Evolutionary conservation across 805 yeast species (phyloP), one percentile per base, ranked within the genome.

Genomic region (Zygotorulaspora sp.): DNA sequence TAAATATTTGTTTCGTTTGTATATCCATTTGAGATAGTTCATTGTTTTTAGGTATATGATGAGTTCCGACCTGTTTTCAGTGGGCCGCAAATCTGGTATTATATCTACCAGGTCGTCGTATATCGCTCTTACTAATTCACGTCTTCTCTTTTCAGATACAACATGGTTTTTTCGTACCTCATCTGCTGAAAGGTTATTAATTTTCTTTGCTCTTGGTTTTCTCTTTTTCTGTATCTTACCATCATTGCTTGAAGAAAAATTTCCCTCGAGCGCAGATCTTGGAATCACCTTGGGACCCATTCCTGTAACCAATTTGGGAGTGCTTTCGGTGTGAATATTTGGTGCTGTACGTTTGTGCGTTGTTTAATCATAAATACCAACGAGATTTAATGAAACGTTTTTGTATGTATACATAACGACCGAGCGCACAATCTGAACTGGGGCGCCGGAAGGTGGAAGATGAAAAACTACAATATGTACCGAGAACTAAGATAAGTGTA

Each of bases 131-230:
- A 90, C 86, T 28, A 89, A 86, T 47, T 80, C 86, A 44, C 97
- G 69, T 51, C 97, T 70, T 53, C 83, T 83, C 57, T 87, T 89
- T 57, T 89, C 97, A 0, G 89, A 80, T 4, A 84, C 84, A 6
- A 85, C 83, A 53, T 84, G 95, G 48, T 81, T 84, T 4, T 80
- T 80, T 78, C 60, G 49, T 45, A 58, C 62, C 39, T 66, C 63
- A 25, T 59, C 66, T 2, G 61, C 62, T 1, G 63, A 51, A 27
- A 65, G 45, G 16, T 49, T 47, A 27, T 38, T 39, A 16, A 28
- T 41, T 18, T 45, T 41, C 31, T 34, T 21, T n/a, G 42, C 38
- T 19, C 48, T 47, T 15, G 41, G 46, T 25, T 46, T 50, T 21
- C 49, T 38, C 29, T 36, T 39, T 27, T 32, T 31, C 36, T 44